phyloP scores from a whole-genome alignment of 305 asterid species.

The Fraxinus albicans region DNA sequence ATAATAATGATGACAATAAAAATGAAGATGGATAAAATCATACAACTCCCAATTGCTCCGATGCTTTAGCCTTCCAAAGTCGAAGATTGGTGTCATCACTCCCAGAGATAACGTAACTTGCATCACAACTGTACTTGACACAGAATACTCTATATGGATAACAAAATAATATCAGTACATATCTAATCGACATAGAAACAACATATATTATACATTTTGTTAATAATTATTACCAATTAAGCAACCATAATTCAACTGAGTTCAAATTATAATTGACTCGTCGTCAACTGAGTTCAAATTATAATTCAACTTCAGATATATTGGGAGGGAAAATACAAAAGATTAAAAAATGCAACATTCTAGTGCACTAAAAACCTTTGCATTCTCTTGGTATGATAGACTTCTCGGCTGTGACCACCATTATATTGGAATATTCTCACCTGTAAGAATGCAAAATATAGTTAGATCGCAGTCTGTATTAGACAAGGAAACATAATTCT shows the following conservation, averaged over 20 bases:
- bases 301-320: not conserved
- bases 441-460: constrained; percentile 44
- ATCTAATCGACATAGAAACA: not conserved
- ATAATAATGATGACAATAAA: not conserved
- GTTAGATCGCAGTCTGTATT: not conserved
- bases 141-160: constrained; percentile 70
- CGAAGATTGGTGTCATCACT: constrained; percentile 96
- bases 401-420: constrained; percentile 95
- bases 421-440: constrained; percentile 86
- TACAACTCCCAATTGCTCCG: constrained; percentile 97
- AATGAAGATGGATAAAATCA: constrained; percentile 28
- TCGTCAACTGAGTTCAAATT: too few species aligned
- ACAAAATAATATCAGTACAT: constrained; percentile 26
- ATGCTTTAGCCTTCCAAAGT: constrained; percentile 96
- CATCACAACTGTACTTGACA: constrained; percentile 90
- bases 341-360: constrained; percentile 2
- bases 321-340: constrained; percentile 5
- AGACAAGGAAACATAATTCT: not conserved
- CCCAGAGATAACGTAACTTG: constrained; percentile 80
- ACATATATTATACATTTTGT: not conserved
- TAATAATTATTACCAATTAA: not conserved
- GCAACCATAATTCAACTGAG: not conserved
- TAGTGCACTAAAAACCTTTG: constrained; percentile 55
- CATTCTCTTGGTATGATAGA: constrained; percentile 95
- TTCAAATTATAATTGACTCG: not conserved